Percentiles rank a stretch among this genome's conserved stretches.
phyloP scores from a whole-genome alignment of 768 basidiomycete genomes.

The Lenzites betulinus region DNA sequence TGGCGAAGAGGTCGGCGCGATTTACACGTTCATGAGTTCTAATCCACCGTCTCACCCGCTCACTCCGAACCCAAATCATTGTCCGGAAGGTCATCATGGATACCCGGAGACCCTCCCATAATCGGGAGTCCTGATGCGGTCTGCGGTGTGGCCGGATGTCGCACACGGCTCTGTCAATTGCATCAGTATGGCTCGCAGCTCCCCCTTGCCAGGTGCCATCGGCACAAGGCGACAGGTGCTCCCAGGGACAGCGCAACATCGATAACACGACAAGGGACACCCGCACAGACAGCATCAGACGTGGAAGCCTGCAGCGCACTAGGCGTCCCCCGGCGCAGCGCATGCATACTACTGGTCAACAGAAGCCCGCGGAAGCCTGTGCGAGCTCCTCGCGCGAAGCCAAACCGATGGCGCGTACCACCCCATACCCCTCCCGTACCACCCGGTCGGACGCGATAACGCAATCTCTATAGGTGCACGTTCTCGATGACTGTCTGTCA shows the following conservation, averaged over 20 bases:
- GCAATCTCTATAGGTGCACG: constrained; percentile 1
- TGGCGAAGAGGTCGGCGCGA: no score
- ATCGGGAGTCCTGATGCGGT: no score
- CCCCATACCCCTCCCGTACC: no score
- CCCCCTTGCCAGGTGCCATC: not conserved
- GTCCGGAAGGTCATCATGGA: no score
- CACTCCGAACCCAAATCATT: no score
- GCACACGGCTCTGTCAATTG: not conserved
- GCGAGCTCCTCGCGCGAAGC: not conserved
- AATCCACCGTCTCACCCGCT: no score
- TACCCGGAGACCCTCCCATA: no score
- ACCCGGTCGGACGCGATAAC: constrained; percentile 2
- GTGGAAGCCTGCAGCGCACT: not conserved
- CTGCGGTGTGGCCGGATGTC: not conserved
- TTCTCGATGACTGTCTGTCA: not conserved
- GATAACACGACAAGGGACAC: not conserved
- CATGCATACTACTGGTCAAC: constrained; percentile 6
- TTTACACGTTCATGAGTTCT: no score
- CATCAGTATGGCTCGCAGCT: constrained; percentile 2
- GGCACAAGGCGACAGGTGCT: not conserved
- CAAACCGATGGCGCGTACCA: not conserved
- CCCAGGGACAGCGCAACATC: not conserved
- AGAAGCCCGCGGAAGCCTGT: not conserved
- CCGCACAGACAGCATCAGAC: constrained; percentile 1
- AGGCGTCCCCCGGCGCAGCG: not conserved